Conservation (phyloP, 805 yeast species). For the Ogataea glucozyma region DNA sequence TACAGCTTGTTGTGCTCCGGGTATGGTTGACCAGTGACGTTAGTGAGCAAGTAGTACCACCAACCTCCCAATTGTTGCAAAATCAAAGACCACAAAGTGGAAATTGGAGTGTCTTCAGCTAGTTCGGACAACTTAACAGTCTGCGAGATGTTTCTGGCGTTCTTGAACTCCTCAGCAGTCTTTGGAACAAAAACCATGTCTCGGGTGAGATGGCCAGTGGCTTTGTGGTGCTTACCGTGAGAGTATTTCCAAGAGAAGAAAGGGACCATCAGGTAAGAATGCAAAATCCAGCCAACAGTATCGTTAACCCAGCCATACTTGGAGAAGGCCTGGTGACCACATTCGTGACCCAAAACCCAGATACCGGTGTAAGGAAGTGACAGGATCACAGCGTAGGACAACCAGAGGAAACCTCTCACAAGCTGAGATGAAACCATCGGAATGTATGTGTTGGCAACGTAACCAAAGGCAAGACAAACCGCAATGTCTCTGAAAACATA, state of each 20-base stretch:
- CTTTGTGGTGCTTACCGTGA: conserved; percentile 88
- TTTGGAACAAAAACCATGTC: conserved; percentile 86
- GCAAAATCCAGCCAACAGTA: conserved; percentile 79
- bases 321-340: conserved; percentile 87
- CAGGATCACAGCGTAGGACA: conserved; percentile 49
- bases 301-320: conserved; percentile 74
- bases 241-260: conserved; percentile 85
- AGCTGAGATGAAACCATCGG: conserved; percentile 46
- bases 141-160: conserved; percentile 25
- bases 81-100: conserved; percentile 55
- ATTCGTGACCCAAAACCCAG: conserved; percentile 89
- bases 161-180: conserved; percentile 57
- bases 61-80: conserved; percentile 80
- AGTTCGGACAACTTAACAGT: conserved; percentile 48
- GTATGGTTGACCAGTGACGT: conserved; percentile 76
- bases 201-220: conserved; percentile 78
- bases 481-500: conserved; percentile 70
- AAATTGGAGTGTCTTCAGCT: conserved; percentile 74
- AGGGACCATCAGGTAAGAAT: conserved; percentile 77
- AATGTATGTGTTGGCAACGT: conserved; percentile 53
- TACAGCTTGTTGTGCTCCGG: conserved; percentile 46
- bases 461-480: conserved; percentile 49
- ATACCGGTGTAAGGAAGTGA: conserved; percentile 75
- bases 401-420: conserved; percentile 60
- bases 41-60: conserved; percentile 62